Conservation (phyloP, 2,329 filamentous ascomycete genomes). For the Ophiostoma ips region DNA sequence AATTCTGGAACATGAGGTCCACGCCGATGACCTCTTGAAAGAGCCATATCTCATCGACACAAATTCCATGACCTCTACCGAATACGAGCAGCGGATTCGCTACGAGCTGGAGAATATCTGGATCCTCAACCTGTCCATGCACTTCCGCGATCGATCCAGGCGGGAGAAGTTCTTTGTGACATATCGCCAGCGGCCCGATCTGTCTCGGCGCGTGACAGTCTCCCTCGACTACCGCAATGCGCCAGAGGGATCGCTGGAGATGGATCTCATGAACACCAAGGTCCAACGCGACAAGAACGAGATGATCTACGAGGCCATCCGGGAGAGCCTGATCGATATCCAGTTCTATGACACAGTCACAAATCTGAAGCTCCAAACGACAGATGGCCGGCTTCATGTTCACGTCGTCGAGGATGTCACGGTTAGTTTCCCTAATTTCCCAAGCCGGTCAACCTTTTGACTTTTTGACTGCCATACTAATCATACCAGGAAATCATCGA, state of each 20-base stretch:
- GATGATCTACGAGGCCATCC: constrained; percentile 87
- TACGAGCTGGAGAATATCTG: constrained; percentile 76
- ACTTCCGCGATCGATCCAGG: constrained; percentile 84
- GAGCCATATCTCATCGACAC: constrained; percentile 23
- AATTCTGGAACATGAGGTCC: not conserved
- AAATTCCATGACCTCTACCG: constrained; percentile 35
- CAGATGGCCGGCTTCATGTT: constrained; percentile 76
- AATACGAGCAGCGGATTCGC: constrained; percentile 52
- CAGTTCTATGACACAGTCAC: constrained; percentile 94
- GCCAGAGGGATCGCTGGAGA: constrained; percentile 68
- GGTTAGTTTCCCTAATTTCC: constrained; percentile 27
- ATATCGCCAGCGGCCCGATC: constrained; percentile 64
- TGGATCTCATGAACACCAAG: constrained; percentile 60
- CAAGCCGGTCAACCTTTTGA: not conserved
- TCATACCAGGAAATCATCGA: constrained; percentile 62
- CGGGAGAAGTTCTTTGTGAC: constrained; percentile 98
- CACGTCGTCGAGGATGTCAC: constrained; percentile 96
- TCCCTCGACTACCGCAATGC: constrained; percentile 85
- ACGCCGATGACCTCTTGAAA: constrained; percentile 1
- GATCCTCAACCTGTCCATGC: constrained; percentile 98
- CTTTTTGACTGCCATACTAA: not conserved
- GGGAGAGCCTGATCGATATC: constrained; percentile 82
- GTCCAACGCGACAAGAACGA: constrained; percentile 87
- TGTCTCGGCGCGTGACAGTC: constrained; percentile 80
- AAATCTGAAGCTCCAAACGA: constrained; percentile 85